A percentile compares a stretch with the other conserved stretches of the same genome.
These are phyloP conservation scores for Penicillium frequentans DNA, from an alignment of 2,329 filamentous ascomycete species.

Conservation along the genomic window DNA sequence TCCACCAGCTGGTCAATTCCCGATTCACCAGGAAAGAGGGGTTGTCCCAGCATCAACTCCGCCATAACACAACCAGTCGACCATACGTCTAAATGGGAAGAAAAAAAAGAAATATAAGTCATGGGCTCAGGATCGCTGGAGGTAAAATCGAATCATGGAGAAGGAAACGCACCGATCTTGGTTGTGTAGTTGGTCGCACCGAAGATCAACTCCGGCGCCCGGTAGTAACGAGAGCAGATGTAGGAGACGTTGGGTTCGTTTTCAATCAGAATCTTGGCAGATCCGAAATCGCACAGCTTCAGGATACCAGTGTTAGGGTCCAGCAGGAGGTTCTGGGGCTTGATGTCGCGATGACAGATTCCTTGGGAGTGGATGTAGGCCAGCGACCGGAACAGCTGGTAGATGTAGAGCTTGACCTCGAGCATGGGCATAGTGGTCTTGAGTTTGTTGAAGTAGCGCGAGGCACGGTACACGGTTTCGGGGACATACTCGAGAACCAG, in stretches of 20 bases:
- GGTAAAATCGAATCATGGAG: neutral
- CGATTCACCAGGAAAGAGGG: conserved; percentile 95
- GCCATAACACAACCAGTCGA: conserved; percentile 99
- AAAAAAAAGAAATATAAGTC: neutral
- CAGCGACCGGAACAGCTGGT: conserved; percentile 96
- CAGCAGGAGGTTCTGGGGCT: conserved; percentile 94
- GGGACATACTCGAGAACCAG: conserved; percentile 97
- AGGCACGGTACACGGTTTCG: conserved; percentile 96
- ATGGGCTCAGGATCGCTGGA: neutral
- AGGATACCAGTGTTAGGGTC: conserved; percentile 88
- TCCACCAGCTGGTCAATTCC: conserved; percentile 98
- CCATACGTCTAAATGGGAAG: conserved; percentile 77
- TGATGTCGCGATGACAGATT: conserved; percentile 98
- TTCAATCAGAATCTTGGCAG: conserved; percentile 96
- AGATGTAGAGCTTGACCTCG: conserved; percentile 99
- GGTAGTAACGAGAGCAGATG: conserved; percentile 98
- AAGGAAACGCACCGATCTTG: conserved; percentile 82
- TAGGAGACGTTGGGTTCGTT: conserved; percentile 99
- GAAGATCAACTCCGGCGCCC: conserved; percentile 96
- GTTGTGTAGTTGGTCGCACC: conserved; percentile 99
- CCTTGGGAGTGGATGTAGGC: conserved; percentile 99
- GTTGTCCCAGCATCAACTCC: conserved; percentile 97
- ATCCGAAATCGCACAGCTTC: conserved; percentile 98
- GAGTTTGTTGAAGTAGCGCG: conserved; percentile 99
- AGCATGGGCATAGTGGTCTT: conserved; percentile 99